phyloP scores from a whole-genome alignment of 495 filamentous ascomycete genomes.

The Rhypophila decipiens region DNA sequence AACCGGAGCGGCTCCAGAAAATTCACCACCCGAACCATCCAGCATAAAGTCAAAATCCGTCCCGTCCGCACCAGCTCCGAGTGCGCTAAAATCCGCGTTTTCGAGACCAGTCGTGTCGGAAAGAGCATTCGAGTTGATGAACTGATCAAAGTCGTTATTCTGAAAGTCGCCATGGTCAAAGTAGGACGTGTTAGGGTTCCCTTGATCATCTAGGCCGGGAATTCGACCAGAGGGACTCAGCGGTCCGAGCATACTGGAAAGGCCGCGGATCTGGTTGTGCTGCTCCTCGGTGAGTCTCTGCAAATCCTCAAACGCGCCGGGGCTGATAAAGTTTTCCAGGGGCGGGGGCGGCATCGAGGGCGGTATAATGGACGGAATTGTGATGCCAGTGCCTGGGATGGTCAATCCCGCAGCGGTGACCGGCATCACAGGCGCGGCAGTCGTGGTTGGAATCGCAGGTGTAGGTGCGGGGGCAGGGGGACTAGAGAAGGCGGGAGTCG shows the following conservation, averaged over 20 bases:
- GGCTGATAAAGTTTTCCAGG: slow-evolving; percentile 57
- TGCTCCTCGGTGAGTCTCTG: slow-evolving; percentile 69
- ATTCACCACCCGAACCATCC: slow-evolving; percentile 9
- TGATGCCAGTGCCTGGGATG: too few relatives aligned
- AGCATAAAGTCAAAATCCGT: slow-evolving; percentile 37
- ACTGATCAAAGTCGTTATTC: slow-evolving; percentile 61
- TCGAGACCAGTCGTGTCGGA: slow-evolving; percentile 20
- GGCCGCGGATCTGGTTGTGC: slow-evolving; percentile 59
- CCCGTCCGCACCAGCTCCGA: slow-evolving; percentile 10
- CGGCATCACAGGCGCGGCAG: background rate
- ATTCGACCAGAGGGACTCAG: slow-evolving; percentile 75
- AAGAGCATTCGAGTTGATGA: slow-evolving; percentile 60
- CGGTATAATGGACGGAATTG: slow-evolving; percentile 34
- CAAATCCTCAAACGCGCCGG: slow-evolving; percentile 64
- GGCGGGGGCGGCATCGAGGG: slow-evolving; percentile 48
- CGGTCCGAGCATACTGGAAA: slow-evolving; percentile 65
- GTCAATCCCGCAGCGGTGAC: too few relatives aligned
- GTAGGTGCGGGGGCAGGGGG: slow-evolving; percentile 14
- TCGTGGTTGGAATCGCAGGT: slow-evolving; percentile 12
- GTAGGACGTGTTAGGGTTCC: slow-evolving; percentile 31
- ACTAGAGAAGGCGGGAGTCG: slow-evolving; percentile 3
- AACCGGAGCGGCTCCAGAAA: background rate
- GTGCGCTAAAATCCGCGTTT: background rate
- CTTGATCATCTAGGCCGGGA: slow-evolving; percentile 56
- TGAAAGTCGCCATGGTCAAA: slow-evolving; percentile 51